Base-by-base conservation (phyloP, 768 basidiomycete genomes). In the Lactifluus subvellereus region DNA sequence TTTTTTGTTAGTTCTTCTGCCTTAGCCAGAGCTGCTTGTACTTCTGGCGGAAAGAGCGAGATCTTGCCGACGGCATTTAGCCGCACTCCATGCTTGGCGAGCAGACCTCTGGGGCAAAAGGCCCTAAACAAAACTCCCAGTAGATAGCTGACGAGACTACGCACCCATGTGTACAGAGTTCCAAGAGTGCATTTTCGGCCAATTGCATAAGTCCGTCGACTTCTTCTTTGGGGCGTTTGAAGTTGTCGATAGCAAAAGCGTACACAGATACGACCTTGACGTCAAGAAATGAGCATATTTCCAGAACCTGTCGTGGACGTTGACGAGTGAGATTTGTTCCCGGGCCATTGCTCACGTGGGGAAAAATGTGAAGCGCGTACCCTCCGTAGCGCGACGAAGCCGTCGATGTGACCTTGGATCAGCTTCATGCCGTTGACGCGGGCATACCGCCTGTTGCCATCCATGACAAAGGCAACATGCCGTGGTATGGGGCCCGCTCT, bases 211-310 rank as follows among this genome's bases (percentile, higher is more conserved):
- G 79, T 2, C 85, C 84, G 30, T 88, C 84, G 1, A 99, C 93
- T 72, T 99, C 97, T 4, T 87, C 87, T 58, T 82, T 77, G 0
- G 88, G 81, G 22, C 97, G 83, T 65, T 91, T 91, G 77, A 98
- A 98, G 76, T 98, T 99, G 69, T 98, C 96, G 64, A 98, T 94
- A 1, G 94, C 84, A 74, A 99, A 99, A n/a, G 94, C 93, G 69
- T 96, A 99, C n/a, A 88, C 91, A 2, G 92, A 87, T 30, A 98
- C 94, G 63, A 89, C 93, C 62, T 77, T 80, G 53, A 99, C 80
- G 13, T 84, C 77, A n/a, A 99, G 80, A 1, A 81, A 78, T 22
- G 96, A 76, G 69, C 95, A 95, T 33, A 94, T 79, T 72, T 94
- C 91, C 18, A 98, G 77, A 59, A 92, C 80, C 95, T 98, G 35